These are phyloP conservation scores for Herpetospermum pedunculosum DNA, from an alignment of 306 rosid genomes.

Conservation along the genomic window DNA sequence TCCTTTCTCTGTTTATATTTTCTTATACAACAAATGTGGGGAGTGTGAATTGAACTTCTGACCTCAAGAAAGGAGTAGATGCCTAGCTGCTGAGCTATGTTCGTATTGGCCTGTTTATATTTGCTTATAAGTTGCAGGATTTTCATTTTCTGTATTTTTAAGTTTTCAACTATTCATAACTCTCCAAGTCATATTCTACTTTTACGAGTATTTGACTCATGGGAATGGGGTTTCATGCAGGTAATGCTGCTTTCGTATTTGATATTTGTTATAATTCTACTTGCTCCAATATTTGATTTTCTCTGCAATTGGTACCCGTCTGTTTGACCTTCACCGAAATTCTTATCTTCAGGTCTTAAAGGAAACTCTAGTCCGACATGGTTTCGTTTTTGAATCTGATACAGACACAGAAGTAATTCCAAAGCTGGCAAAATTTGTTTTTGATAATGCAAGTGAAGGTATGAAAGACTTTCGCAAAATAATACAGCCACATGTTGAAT, in stretches of 20 bases:
- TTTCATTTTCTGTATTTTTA: background rate
- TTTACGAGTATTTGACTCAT: background rate
- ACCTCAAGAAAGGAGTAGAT: background rate
- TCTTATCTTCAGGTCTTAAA: conserved; percentile 59
- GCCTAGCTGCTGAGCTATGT: background rate
- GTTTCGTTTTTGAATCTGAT: conserved; percentile 78
- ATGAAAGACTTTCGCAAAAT: background rate
- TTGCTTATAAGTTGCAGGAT: background rate
- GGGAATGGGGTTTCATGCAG: background rate
- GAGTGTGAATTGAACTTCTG: background rate
- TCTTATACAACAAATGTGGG: background rate
- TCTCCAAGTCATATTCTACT: background rate
- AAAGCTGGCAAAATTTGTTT: conserved; percentile 87
- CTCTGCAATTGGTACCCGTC: background rate
- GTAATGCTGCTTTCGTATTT: background rate
- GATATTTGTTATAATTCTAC: background rate
- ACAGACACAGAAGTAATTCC: conserved; percentile 98
- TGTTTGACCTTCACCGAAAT: background rate
- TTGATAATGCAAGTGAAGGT: conserved; percentile 79
- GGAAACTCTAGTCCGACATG: conserved; percentile 69
- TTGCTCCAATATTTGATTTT: background rate
- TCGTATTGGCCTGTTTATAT: background rate
- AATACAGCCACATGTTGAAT: background rate
- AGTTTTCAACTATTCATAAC: background rate
- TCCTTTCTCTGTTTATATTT: background rate